Percentiles rank a stretch among this genome's conserved stretches.
phyloP scores from a whole-genome alignment of 495 filamentous ascomycete genomes.

The Cercophora sp. region DNA sequence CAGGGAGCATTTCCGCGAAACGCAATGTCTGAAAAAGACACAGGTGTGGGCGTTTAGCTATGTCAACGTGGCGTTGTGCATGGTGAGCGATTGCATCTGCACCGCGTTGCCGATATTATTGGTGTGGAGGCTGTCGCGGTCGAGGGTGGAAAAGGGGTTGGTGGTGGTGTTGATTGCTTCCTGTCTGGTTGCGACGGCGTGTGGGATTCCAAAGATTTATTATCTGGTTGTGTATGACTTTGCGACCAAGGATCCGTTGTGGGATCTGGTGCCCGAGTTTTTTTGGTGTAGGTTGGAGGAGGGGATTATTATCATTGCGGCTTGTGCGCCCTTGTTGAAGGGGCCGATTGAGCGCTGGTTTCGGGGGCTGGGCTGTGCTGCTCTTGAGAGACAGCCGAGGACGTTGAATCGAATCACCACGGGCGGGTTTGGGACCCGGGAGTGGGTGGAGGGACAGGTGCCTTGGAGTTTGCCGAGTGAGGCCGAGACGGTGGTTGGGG shows the following conservation, averaged over 20 bases:
- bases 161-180: slow-evolving; percentile 1
- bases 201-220: slow-evolving; percentile 2
- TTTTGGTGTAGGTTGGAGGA: slow-evolving; percentile 8
- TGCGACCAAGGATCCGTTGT: neutral
- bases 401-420: neutral
- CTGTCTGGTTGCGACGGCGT: slow-evolving; percentile 1
- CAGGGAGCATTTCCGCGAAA: neutral
- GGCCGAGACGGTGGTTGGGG: too few relatives aligned
- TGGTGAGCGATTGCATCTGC: too few relatives aligned
- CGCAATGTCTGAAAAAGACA: neutral
- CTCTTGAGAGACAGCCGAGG: neutral
- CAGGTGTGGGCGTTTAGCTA: slow-evolving; percentile 3
- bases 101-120: too few relatives aligned
- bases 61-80: neutral
- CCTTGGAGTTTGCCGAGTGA: too few relatives aligned
- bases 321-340: slow-evolving; percentile 11
- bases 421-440: neutral
- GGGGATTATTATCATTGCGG: slow-evolving; percentile 1
- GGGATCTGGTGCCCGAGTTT: slow-evolving; percentile 1
- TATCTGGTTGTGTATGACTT: slow-evolving; percentile 1
- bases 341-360: slow-evolving; percentile 2
- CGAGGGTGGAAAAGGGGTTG: slow-evolving; percentile 4
- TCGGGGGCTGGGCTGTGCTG: neutral
- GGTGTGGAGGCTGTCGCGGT: slow-evolving; percentile 3
- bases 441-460: neutral